Percentiles rank a stretch among this genome's conserved stretches.
Conservation (phyloP, 106 monocot genomes). For the Platanthera zijinensis region DNA sequence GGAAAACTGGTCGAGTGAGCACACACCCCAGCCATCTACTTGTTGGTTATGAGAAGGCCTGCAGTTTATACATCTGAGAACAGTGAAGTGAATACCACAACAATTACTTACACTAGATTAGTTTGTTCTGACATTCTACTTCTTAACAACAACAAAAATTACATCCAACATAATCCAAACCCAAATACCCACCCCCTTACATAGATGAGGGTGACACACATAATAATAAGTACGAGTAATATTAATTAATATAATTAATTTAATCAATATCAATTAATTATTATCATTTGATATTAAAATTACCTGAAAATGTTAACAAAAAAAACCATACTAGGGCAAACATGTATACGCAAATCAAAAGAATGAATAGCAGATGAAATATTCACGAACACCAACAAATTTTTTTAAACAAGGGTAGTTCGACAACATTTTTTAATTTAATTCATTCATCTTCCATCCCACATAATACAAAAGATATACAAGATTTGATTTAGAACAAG, state of each 20-base stretch:
- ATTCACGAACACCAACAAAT: neutral
- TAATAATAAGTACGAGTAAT: too few relatives aligned
- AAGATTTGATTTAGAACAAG: neutral
- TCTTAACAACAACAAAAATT: neutral
- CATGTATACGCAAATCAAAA: neutral
- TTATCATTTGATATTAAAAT: neutral
- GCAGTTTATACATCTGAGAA: neutral
- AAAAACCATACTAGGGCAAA: neutral
- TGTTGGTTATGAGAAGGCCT: neutral
- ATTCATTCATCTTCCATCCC: neutral
- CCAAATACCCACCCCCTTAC: too few relatives aligned
- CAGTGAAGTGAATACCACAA: neutral
- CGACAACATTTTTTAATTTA: neutral
- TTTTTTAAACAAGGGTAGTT: neutral
- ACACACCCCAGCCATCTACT: conserved; percentile 39
- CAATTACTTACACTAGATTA: neutral
- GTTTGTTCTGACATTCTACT: neutral
- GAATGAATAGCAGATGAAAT: neutral
- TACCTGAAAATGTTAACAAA: neutral
- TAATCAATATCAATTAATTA: too few relatives aligned
- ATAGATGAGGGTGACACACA: too few relatives aligned
- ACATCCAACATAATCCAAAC: neutral
- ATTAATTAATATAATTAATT: too few relatives aligned
- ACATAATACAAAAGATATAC: neutral
- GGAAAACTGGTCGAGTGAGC: conserved; percentile 39